Evolutionary conservation across 257 asterid genomes (phyloP), one percentile per base, ranked within the genome.

Genomic region (Solanum pimpinellifolium): DNA sequence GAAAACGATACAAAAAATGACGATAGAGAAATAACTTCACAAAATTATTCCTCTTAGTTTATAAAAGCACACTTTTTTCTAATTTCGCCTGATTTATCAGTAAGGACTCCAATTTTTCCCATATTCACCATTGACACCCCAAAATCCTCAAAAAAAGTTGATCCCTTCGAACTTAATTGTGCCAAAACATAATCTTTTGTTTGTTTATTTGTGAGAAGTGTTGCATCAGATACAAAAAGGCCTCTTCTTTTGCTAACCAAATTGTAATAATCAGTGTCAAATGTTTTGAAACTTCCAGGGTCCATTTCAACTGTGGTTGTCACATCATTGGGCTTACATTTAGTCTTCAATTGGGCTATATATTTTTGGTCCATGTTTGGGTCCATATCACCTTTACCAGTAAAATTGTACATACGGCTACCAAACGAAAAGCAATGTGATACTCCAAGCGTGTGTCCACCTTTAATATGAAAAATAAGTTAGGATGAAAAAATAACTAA

Each of bases 51-150:
- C 46, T 49, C 12, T 81, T 49, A 81, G 18, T 81, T 81, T 81
- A 18, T 49, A 49, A 81, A 18, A 18, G 89, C 62, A 89, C 94
- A 92, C 2, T 85, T 86, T 73, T 88, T 86, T 73, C 93, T 87
- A 44, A 92, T 90, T 89, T 92, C 91, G 15, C 93, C 94, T 4
- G 78, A 2, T 81, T 47, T 81, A 11, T 27, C 85, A 5, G 69
- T 49, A 49, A 81, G 69, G 27, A 81, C 46, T 20, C 69, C 69
- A 81, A 81, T 81, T 16, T 81, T 81, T 5, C 85, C 69, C 85
- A 81, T 81, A 11, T 81, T 87, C 84, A 90, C 89, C 93, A 92
- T 92, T 70, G 94, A 90, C 29, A 87, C 89, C 39, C 92, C 94
- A 25, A 92, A 92, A 72, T 92, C 93, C 68, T 88, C 70, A 41